Percentiles rank a stretch among this genome's conserved stretches.
Conservation (phyloP, 305 asterid species). For the Solanum hybrid region DNA sequence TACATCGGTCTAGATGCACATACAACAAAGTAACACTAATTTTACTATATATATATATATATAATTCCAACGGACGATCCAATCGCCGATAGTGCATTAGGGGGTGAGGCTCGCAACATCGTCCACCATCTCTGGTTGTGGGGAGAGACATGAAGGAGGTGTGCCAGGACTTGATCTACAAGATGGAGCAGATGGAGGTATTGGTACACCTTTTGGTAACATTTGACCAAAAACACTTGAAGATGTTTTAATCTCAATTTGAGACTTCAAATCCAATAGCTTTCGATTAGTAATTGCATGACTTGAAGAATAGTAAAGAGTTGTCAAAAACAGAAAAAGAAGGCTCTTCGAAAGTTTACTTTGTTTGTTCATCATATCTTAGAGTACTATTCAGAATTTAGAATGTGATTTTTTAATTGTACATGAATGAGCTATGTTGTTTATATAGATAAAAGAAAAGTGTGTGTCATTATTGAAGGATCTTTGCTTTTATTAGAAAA, state of each 20-base stretch:
- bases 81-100: not conserved
- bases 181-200: conserved; percentile 5
- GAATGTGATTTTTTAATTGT: not conserved
- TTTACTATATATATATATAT: not conserved
- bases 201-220: not conserved
- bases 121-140: not conserved
- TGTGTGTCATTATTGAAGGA: not conserved
- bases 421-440: not conserved
- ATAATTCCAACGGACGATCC: not conserved
- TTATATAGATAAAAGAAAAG: not conserved
- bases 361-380: not conserved
- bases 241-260: not conserved
- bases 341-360: not conserved
- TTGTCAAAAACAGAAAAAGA: not conserved
- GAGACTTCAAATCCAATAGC: not conserved
- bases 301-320: not conserved
- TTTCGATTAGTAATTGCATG: not conserved
- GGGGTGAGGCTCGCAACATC: not conserved
- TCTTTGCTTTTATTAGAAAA: not conserved
- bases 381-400: not conserved
- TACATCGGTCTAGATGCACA: not conserved
- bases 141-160: not conserved
- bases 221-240: not conserved
- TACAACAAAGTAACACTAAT: not conserved
- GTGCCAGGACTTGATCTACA: not conserved